Conservation (phyloP, 495 filamentous ascomycete species). For the Copromyces sp. region DNA sequence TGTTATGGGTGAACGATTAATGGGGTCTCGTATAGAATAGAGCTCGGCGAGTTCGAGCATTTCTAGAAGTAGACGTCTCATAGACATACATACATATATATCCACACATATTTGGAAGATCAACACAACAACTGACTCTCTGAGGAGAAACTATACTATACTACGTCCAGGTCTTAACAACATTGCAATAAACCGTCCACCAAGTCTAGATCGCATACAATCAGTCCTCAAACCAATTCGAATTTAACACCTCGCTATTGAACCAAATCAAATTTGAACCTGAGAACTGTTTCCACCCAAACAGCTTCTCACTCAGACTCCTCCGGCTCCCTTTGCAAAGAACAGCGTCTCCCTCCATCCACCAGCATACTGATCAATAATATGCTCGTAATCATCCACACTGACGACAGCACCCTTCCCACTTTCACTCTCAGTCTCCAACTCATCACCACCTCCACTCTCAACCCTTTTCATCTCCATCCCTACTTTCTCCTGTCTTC, state of each 20-base stretch:
- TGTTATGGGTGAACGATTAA: background rate
- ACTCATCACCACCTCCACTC: background rate
- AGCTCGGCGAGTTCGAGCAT: background rate
- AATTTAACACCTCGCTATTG: too few relatives aligned
- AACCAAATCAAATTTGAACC: too few relatives aligned
- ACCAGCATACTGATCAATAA: background rate
- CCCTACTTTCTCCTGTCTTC: background rate
- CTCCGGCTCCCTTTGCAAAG: background rate
- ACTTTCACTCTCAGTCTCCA: background rate
- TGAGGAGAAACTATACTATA: too few relatives aligned
- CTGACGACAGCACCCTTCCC: background rate
- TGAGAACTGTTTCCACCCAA: too few relatives aligned
- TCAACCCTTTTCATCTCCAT: background rate
- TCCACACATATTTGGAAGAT: background rate
- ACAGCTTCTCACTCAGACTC: background rate
- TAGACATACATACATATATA: background rate
- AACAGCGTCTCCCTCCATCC: background rate
- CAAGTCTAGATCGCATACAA: too few relatives aligned
- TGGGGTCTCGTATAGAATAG: background rate
- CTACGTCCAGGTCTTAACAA: too few relatives aligned
- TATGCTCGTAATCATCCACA: background rate
- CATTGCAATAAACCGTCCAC: too few relatives aligned
- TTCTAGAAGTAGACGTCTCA: background rate
- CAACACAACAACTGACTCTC: background rate
- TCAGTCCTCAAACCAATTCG: too few relatives aligned